phyloP scores from a whole-genome alignment of 2,329 filamentous ascomycete species.

The Penicillium crustosum region DNA sequence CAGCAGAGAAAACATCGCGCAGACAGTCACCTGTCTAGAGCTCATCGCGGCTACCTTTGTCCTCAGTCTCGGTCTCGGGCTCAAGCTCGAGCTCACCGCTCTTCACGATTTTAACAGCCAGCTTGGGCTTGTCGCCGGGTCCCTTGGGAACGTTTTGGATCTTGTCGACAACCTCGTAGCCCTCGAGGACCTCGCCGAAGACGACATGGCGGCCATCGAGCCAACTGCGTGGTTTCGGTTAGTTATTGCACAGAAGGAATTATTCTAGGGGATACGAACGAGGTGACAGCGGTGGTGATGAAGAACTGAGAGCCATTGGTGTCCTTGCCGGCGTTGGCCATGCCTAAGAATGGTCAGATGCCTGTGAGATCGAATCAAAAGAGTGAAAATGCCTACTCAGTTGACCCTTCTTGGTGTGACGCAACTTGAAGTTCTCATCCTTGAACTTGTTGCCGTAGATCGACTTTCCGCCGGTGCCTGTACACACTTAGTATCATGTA shows the following conservation, averaged over 20 bases:
- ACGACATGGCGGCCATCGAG: constrained; percentile 66
- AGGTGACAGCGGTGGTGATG: constrained; percentile 62
- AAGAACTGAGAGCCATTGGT: constrained; percentile 68
- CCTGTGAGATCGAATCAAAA: neutral
- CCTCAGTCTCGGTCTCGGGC: constrained; percentile 29
- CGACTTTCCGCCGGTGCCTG: constrained; percentile 65
- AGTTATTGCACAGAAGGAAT: constrained; percentile 1
- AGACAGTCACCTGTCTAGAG: constrained; percentile 51
- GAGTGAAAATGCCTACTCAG: constrained; percentile 45
- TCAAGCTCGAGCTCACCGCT: constrained; percentile 63
- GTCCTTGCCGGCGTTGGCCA: constrained; percentile 65
- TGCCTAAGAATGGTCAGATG: constrained; percentile 45
- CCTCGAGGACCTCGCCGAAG: constrained; percentile 68
- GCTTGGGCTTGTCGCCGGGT: constrained; percentile 56
- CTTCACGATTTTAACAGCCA: constrained; percentile 64
- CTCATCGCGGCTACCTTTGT: constrained; percentile 67
- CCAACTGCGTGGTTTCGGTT: constrained; percentile 45
- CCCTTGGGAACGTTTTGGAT: constrained; percentile 63
- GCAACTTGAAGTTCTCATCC: constrained; percentile 71
- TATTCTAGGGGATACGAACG: constrained; percentile 30
- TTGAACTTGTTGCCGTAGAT: constrained; percentile 67
- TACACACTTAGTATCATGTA: constrained; percentile 11
- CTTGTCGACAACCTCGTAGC: constrained; percentile 65
- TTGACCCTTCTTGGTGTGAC: constrained; percentile 64
- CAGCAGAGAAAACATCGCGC: constrained; percentile 25